Base-by-base conservation (phyloP, 805 yeast genomes). In the Candida oleophila region DNA sequence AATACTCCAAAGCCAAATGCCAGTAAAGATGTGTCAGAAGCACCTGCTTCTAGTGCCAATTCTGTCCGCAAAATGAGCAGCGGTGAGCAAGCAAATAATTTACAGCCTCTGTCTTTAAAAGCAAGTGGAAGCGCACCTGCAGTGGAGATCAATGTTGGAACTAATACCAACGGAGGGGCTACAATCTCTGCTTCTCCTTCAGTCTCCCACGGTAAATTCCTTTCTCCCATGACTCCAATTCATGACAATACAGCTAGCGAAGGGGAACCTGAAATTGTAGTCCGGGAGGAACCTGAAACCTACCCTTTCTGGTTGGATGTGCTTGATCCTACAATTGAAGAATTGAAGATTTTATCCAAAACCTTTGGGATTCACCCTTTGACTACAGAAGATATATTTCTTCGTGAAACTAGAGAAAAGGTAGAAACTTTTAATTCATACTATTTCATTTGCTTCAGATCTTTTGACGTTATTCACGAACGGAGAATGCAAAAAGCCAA, bases 341-440 rank as follows among this genome's bases (percentile, higher is more conserved):
- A 92, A 64, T 89, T 94, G 96, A 90, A 92, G 58, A 94, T 86
- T 0, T 56, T 92, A 12, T 81, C 95, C 22, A 89, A 89, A 57
- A 83, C 97, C 0, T 92, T 92, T 68, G 96, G 96, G 1, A 89
- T 92, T 47, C 99, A 92, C 65, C 99, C 99, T 0, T 77, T 92
- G 56, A 92, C 99, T 0, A 88, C 97, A 0, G 99, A 92, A 62
- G 99, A 92, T 68, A 91, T 92, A 41, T 86, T 87, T 49, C 68
- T 91, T 25, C 96, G 96, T 1, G 99, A 92, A 61, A 87, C 96
- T 0, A 80, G 98, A 53, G 99, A 92, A 64, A 92, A 92, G 61
- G 97, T 92, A 18, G 99, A 92, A 66, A 66, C 94, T 30, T 92
- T 92, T 70, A 85, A 87, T 58, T 87, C 87, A 52, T 92, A 92